Evolutionary conservation across 495 filamentous ascomycete genomes (phyloP), one percentile per base, ranked within the genome.

Genomic region (Arthonia radiata): DNA sequence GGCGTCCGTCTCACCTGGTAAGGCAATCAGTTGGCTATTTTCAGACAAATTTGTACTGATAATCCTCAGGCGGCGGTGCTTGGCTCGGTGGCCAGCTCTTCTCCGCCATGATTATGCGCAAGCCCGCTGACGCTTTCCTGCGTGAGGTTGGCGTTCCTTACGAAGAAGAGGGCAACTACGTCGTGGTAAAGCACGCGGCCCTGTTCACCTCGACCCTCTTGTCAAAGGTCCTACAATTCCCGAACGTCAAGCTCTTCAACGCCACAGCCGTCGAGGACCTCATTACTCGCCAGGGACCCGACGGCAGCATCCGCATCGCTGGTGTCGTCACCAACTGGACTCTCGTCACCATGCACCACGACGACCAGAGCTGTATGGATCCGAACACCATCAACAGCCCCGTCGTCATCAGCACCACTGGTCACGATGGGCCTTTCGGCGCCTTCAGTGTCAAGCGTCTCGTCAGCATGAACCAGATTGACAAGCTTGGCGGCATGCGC

Each of bases 321-420:
- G 80, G 80, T 41, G 80, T 86, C 3, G 80, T 91, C 34, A 80
- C 75, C 31, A 91, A 91, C 61, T 91, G 80, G 80, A 86, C 80
- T 1, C 59, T 91, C 13, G 79, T 89, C 28, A 61, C 66, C 31
- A 75, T 86, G 56, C 76, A 91, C 50, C 80, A 90, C 46, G 75
- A 81, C 46, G 77, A 82, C 51, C 78, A 86, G 54, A 71, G 62
- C 32, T 86, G 78, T 69, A 89, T 86, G 77, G 80, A 91, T 47
- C 80, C 80, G 34, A 91, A 81, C 60, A 89, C 79, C 44, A 81
- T 91, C 59, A 89, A 89, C 43, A 74, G 76, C 2, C 76, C 79
- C 2, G 45, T 91, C 30, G 54, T 86, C 35, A 71, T 91, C 49
- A 74, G 66, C 31, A 89, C 79, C 22, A 89, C 80, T 6, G 80